Evolutionary conservation across 176 grass and related monocot genomes (phyloP).

Genomic region (Cenchrus americanus): DNA sequence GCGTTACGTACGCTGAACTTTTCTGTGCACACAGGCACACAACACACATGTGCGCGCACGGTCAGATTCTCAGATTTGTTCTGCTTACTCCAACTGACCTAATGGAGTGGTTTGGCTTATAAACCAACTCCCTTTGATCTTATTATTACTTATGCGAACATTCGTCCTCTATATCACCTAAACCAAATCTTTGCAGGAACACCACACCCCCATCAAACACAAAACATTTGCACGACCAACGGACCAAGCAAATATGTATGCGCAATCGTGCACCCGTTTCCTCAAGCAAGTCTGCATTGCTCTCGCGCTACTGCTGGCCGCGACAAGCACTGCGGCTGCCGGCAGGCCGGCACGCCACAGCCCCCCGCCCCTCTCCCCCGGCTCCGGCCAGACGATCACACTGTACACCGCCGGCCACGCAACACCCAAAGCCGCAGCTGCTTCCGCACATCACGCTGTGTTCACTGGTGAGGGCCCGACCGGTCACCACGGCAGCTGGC

Average conservation of each 20-base stretch:
- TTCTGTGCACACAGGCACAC: not conserved
- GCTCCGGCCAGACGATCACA: constrained; percentile 54
- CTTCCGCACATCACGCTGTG: constrained; percentile 20
- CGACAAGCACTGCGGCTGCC: constrained; percentile 21
- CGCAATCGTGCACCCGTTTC: not conserved
- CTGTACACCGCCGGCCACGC: constrained; percentile 52
- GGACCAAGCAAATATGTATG: constrained; percentile 45
- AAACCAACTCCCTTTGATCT: constrained; percentile 36
- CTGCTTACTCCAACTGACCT: not conserved
- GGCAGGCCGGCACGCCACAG: constrained; percentile 30
- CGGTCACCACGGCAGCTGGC: constrained; percentile 36
- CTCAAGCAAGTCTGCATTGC: constrained; percentile 27
- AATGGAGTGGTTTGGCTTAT: constrained; percentile 38
- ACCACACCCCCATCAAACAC: not conserved
- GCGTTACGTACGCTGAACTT: not conserved
- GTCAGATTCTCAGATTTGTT: not conserved
- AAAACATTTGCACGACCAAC: not conserved
- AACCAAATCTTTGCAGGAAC: not conserved
- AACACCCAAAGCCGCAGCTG: not conserved
- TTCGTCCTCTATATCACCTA: not conserved
- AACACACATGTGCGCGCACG: no score
- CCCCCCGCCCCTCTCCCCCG: not conserved
- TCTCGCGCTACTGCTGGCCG: constrained; percentile 48
- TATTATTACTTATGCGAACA: no score
- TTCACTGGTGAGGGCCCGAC: constrained; percentile 45